phyloP scores from a whole-genome alignment of 306 rosid species.

The Castanea crenata region DNA sequence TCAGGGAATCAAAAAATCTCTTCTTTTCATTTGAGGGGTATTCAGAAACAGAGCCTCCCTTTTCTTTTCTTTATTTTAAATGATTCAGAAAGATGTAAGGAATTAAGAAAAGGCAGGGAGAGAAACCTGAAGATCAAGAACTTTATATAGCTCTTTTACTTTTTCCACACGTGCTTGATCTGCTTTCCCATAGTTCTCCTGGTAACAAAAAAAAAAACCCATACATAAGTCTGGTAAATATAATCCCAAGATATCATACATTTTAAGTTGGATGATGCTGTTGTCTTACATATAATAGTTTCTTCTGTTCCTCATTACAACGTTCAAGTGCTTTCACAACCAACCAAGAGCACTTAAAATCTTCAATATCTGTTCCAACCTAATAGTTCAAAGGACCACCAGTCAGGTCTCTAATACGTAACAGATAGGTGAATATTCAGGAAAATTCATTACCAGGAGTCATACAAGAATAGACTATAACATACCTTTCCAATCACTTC shows the following conservation, averaged over 20 bases:
- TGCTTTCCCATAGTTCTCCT: slow-evolving; percentile 84
- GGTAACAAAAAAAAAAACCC: slow-evolving; percentile 6
- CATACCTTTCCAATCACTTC: slow-evolving; percentile 87
- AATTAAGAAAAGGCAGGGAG: not conserved
- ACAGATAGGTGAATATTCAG: slow-evolving; percentile 1
- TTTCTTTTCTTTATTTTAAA: not conserved
- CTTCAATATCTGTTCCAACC: slow-evolving; percentile 98
- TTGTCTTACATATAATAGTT: slow-evolving; percentile 56
- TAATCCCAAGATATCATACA: slow-evolving; percentile 3
- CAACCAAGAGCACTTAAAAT: slow-evolving; percentile 97
- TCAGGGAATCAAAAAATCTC: not conserved
- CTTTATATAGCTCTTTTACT: slow-evolving; percentile 72
- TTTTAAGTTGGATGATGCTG: not conserved
- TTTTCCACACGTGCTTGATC: slow-evolving; percentile 59
- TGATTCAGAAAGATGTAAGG: not conserved
- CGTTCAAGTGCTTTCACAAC: slow-evolving; percentile 87
- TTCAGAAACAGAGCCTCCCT: not conserved
- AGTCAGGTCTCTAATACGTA: slow-evolving; percentile 14
- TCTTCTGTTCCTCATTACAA: slow-evolving; percentile 70
- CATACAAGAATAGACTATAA: not conserved
- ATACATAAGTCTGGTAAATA: not conserved
- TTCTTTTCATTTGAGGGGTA: not conserved
- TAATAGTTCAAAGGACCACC: slow-evolving; percentile 33
- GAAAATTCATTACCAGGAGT: not conserved
- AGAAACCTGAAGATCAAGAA: slow-evolving; percentile 74